Conservation (phyloP, 495 filamentous ascomycete species). For the Aspergillus hancockii region DNA sequence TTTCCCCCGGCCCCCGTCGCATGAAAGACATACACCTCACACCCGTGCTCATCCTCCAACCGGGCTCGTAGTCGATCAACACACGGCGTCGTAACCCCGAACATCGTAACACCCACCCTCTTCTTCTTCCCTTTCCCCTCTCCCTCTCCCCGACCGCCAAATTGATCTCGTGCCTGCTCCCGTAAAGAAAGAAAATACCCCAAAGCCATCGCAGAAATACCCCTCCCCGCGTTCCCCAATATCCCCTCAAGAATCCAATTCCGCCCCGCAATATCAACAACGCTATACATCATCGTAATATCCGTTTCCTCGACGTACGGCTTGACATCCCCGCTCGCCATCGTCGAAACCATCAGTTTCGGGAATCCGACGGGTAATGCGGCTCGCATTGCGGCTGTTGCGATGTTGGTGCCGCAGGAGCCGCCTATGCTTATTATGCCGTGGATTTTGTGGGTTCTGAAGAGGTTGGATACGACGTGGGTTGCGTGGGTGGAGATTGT, state of each 20-base stretch:
- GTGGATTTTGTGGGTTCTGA: slow-evolving; percentile 44
- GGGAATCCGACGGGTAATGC: slow-evolving; percentile 63
- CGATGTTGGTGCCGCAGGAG: slow-evolving; percentile 57
- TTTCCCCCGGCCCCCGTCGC: slow-evolving; percentile 66
- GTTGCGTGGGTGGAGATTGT: slow-evolving; percentile 47
- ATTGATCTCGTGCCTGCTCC: background rate
- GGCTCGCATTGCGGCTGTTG: slow-evolving; percentile 56
- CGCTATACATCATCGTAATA: slow-evolving; percentile 67
- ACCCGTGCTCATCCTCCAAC: slow-evolving; percentile 39
- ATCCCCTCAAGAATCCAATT: slow-evolving; percentile 58
- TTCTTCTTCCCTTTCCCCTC: slow-evolving; percentile 28
- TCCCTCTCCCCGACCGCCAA: slow-evolving; percentile 22
- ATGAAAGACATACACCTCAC: slow-evolving; percentile 68
- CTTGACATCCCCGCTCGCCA: slow-evolving; percentile 61
- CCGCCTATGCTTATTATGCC: slow-evolving; percentile 60
- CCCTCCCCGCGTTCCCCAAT: slow-evolving; percentile 60
- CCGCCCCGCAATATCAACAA: slow-evolving; percentile 68
- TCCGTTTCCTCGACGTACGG: slow-evolving; percentile 64
- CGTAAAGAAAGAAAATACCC: slow-evolving; percentile 30
- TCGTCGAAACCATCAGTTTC: slow-evolving; percentile 69
- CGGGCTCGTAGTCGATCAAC: slow-evolving; percentile 49
- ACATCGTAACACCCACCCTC: slow-evolving; percentile 67
- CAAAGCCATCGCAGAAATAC: slow-evolving; percentile 55
- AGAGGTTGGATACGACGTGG: slow-evolving; percentile 33
- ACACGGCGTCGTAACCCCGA: slow-evolving; percentile 69